Base-by-base conservation (phyloP, 768 basidiomycete genomes). In the Trametes meyenii region DNA sequence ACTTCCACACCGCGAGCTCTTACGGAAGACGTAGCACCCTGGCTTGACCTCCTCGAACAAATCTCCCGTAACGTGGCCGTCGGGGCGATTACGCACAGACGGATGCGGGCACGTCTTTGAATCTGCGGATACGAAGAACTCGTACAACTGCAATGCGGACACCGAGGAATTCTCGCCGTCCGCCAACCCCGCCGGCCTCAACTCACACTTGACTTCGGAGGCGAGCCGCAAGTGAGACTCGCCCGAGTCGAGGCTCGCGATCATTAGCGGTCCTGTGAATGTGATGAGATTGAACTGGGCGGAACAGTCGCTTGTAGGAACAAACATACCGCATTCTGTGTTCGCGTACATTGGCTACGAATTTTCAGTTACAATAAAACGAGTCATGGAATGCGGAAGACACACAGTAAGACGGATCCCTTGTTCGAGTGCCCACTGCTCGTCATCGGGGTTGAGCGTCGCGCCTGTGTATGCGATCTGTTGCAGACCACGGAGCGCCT, bases 11-110 rank as follows among this genome's bases (percentile, higher is more conserved):
- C 2, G 21, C n/a, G 24, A 8, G 39, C 17, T 50, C 57, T 50
- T 36, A 68, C 71, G 68, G 57, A 72, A 72, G 10, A 66, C 48
- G 26, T 69, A 72, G 26, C 60, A 64, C 16, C 69, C 69, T 1
- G 62, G 63, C 49, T 66, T 57, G 13, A 67, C 65, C 51, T 71
- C 65, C 29, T 71, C 70, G 43, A 72, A 71, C 3, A 72, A 59
- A 43, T 70, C 70, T 1, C 70, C 71, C 2, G 70, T 60, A n/a
- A 67, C 55, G 43, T 68, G 65, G 2, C 68, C 66, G 35, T 69
- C 62, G 2, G 60, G 51, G 5, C 67, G 62, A 38, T 67, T 69
- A 8, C 53, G 58, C 1, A 68, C 53, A 1, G 62, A 21, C 12
- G 62, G 56, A 33, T 62, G 55, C 49, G 61, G 55, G 17, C 61